Percentiles rank a stretch among this genome's conserved stretches.
Evolutionary conservation across 805 yeast species (phyloP).

Genomic region (Clavispora vitiphila): DNA sequence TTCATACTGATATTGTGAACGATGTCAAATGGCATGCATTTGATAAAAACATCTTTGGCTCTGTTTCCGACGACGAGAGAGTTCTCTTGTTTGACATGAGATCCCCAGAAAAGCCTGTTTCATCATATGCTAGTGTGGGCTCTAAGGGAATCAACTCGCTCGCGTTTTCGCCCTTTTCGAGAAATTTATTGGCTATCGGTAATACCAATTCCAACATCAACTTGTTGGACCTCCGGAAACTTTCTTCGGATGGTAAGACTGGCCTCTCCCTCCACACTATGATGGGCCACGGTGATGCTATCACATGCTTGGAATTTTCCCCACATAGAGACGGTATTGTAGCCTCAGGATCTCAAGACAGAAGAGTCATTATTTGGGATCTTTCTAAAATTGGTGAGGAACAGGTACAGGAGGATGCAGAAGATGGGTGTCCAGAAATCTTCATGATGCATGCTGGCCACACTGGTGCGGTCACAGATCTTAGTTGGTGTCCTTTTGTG

Average conservation of each 20-base stretch:
- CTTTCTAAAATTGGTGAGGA: conserved; percentile 75
- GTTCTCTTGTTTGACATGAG: conserved; percentile 54
- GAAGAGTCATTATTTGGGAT: conserved; percentile 81
- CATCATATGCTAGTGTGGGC: conserved; percentile 20
- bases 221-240: conserved; percentile 57
- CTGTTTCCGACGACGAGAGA: conserved; percentile 68
- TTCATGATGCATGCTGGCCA: conserved; percentile 94
- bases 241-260: conserved; percentile 14
- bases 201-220: conserved; percentile 63
- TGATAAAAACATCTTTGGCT: conserved; percentile 50
- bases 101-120: conserved; percentile 22
- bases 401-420: conserved; percentile 81
- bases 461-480: conserved; percentile 68
- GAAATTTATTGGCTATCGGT: conserved; percentile 61
- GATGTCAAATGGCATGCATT: conserved; percentile 70
- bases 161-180: conserved; percentile 59
- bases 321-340: conserved; percentile 72
- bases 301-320: conserved; percentile 72
- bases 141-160: conserved; percentile 53
- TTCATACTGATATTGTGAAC: conserved; percentile 60
- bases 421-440: conserved; percentile 85
- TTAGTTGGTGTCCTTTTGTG: conserved; percentile 62
- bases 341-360: conserved; percentile 72
- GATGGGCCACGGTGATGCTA: conserved; percentile 74
- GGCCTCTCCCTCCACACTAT: conserved; percentile 55